Conservation (phyloP, 202 grass and related monocot species). For the Cymbopogon flexuosus region DNA sequence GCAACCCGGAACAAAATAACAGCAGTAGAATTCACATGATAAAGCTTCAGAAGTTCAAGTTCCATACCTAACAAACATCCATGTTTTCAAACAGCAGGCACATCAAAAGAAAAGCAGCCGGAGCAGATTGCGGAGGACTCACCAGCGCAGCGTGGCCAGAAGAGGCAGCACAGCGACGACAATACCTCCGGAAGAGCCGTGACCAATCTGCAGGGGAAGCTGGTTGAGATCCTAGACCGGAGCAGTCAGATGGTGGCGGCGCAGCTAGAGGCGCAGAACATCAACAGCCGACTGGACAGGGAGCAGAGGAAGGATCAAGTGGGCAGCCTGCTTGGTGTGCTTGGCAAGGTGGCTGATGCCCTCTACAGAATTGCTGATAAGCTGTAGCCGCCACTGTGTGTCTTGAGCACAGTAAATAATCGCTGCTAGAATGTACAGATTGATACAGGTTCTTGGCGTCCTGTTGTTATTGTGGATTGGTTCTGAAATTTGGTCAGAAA, state of each 20-base stretch:
- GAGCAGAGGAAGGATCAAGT: constrained; percentile 87
- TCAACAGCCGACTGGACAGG: constrained; percentile 79
- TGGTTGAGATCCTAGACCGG: constrained; percentile 61
- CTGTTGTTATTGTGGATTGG: constrained; percentile 24
- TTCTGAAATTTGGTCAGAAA: constrained; percentile 41
- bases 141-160: constrained; percentile 40
- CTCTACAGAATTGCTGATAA: constrained; percentile 93
- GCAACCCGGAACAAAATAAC: not conserved
- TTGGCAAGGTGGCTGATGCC: constrained; percentile 83
- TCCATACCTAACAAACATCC: constrained; percentile 28
- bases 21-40: not conserved
- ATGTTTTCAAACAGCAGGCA: constrained; percentile 43
- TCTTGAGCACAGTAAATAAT: constrained; percentile 39
- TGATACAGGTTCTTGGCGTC: constrained; percentile 34
- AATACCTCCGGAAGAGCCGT: constrained; percentile 2
- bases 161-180: constrained; percentile 53
- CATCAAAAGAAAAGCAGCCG: constrained; percentile 59
- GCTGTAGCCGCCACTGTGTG: constrained; percentile 44
- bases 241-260: constrained; percentile 60
- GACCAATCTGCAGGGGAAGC: constrained; percentile 36
- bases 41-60: not conserved
- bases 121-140: constrained; percentile 36
- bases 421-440: constrained; percentile 41
- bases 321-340: constrained; percentile 60
- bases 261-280: constrained; percentile 78